A percentile compares a stretch with the other conserved stretches of the same genome.
Evolutionary conservation across 2,329 filamentous ascomycete genomes (phyloP).

Genomic region (Exutisphaerella laricina): DNA sequence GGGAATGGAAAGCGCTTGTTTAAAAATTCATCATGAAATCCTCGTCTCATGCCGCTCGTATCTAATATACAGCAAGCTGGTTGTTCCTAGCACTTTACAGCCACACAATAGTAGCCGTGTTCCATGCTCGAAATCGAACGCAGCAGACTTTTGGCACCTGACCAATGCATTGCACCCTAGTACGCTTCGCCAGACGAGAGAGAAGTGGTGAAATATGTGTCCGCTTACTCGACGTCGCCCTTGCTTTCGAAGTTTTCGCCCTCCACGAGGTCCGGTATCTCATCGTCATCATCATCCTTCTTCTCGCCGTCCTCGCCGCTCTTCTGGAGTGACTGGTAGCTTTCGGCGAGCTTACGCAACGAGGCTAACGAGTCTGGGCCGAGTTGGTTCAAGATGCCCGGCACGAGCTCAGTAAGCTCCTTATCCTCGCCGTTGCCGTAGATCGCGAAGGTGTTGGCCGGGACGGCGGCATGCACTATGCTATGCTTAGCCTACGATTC

Average conservation of each 20-base stretch:
- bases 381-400: slow-evolving; percentile 98
- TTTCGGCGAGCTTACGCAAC: slow-evolving; percentile 96
- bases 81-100: slow-evolving; percentile 17
- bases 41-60: slow-evolving; percentile 16
- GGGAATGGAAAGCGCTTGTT: no score
- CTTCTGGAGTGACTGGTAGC: slow-evolving; percentile 99
- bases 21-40: slow-evolving; percentile 13
- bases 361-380: slow-evolving; percentile 96
- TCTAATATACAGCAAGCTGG: slow-evolving; percentile 22
- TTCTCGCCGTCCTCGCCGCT: slow-evolving; percentile 69
- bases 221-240: slow-evolving; percentile 69
- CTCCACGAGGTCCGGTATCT: slow-evolving; percentile 94
- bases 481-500: not conserved
- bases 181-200: slow-evolving; percentile 4
- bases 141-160: slow-evolving; percentile 5
- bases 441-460: slow-evolving; percentile 99
- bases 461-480: slow-evolving; percentile 90
- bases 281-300: slow-evolving; percentile 68
- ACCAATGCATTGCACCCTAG: slow-evolving; percentile 7
- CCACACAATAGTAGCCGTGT: slow-evolving; percentile 10
- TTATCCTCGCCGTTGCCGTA: slow-evolving; percentile 99
- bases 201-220: slow-evolving; percentile 4
- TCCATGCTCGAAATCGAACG: slow-evolving; percentile 4
- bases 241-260: slow-evolving; percentile 97
- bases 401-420: slow-evolving; percentile 98